These are phyloP conservation scores for Paramyrothecium sp. DNA, from an alignment of 2,329 filamentous ascomycete genomes.

Conservation along the genomic window DNA sequence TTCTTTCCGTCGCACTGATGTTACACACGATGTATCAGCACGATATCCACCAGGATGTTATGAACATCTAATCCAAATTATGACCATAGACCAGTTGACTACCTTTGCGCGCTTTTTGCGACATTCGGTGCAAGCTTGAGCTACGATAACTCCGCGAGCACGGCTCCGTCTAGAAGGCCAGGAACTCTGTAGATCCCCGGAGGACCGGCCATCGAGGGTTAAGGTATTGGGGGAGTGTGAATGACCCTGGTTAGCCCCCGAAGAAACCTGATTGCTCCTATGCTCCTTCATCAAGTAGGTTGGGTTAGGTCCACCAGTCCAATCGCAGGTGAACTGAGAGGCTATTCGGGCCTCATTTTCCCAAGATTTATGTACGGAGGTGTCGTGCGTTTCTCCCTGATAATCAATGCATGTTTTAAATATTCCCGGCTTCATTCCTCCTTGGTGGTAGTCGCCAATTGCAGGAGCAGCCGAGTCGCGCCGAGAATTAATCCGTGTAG, in stretches of 20 bases:
- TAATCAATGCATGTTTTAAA: too few relatives aligned
- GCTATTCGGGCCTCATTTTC: too few relatives aligned
- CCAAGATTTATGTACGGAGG: too few relatives aligned
- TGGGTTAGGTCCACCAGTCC: background rate
- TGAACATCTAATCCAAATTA: background rate
- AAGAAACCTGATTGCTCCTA: background rate
- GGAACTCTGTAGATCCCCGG: slow-evolving; percentile 16
- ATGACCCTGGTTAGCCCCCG: background rate
- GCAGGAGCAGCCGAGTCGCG: too few relatives aligned
- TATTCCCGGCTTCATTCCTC: too few relatives aligned
- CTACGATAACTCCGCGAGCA: slow-evolving; percentile 55
- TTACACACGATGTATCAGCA: background rate
- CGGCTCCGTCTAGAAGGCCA: slow-evolving; percentile 50
- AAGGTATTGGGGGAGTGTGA: background rate
- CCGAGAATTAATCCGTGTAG: too few relatives aligned
- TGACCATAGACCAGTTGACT: slow-evolving; percentile 23
- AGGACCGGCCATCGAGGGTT: background rate
- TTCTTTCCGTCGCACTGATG: slow-evolving; percentile 56
- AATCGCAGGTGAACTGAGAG: background rate
- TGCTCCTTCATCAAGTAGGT: background rate
- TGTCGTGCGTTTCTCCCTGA: too few relatives aligned
- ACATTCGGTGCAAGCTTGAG: slow-evolving; percentile 61
- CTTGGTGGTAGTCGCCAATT: too few relatives aligned
- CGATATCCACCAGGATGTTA: background rate
- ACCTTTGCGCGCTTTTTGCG: slow-evolving; percentile 63